phyloP scores from a whole-genome alignment of 352 stramenopile genomes.

The Blastocystis sp. region DNA sequence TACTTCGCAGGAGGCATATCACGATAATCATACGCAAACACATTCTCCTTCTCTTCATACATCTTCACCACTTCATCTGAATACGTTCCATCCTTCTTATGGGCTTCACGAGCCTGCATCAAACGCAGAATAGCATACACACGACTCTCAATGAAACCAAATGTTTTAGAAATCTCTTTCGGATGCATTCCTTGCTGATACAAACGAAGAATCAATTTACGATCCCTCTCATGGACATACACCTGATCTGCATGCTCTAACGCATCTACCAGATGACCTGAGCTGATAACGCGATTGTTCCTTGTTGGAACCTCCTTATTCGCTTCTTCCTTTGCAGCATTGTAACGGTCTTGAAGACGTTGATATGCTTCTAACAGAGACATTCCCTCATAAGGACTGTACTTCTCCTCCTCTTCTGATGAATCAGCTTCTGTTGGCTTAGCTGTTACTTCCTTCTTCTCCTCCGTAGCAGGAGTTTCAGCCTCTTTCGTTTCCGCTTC shows the following conservation, averaged over 20 bases:
- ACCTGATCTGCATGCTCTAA: conserved; percentile 24
- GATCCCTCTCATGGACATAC: conserved; percentile 32
- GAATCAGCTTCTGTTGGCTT: too few relatives aligned
- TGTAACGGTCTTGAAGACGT: neutral
- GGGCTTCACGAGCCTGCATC: neutral
- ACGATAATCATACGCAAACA: conserved; percentile 26
- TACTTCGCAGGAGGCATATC: neutral
- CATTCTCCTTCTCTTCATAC: neutral
- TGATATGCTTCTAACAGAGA: neutral
- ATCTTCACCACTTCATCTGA: neutral
- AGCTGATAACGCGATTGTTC: neutral
- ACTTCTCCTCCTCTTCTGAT: neutral
- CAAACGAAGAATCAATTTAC: neutral
- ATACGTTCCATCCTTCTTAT: neutral
- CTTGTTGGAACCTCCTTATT: neutral
- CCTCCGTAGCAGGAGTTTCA: neutral
- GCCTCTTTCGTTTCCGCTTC: neutral
- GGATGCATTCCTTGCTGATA: neutral
- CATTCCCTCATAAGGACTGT: neutral
- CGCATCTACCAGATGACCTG: neutral
- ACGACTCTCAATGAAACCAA: conserved; percentile 14
- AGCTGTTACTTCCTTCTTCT: neutral
- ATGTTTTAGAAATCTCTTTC: neutral
- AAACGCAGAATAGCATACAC: conserved; percentile 24
- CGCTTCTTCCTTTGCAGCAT: neutral